phyloP scores from a whole-genome alignment of 1,284 basidiomycete genomes.

The Austroboletus novae-zelandiae region DNA sequence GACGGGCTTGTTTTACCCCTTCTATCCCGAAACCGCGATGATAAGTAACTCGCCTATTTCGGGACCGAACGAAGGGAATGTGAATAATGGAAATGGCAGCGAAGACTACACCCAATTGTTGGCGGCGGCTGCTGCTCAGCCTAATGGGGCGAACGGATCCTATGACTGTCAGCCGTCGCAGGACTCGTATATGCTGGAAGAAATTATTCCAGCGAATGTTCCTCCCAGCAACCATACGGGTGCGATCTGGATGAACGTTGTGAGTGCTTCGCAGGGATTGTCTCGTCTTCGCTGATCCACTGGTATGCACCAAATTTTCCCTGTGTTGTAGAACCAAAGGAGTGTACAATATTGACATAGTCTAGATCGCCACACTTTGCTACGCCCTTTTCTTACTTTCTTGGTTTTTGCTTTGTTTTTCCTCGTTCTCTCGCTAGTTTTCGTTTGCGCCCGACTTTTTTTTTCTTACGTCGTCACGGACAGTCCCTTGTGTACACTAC shows the following conservation, averaged over 20 bases:
- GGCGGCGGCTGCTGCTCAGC: slow-evolving; percentile 52
- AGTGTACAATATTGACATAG: slow-evolving; percentile 26
- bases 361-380: neutral
- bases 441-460: neutral
- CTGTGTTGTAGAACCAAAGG: slow-evolving; percentile 24
- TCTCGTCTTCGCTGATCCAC: slow-evolving; percentile 34
- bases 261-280: slow-evolving; percentile 28
- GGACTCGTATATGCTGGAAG: slow-evolving; percentile 64
- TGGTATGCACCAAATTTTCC: slow-evolving; percentile 5
- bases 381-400: neutral
- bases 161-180: slow-evolving; percentile 54
- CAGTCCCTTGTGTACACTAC: slow-evolving; percentile 28
- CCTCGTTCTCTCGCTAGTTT: slow-evolving; percentile 6
- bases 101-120: slow-evolving; percentile 53
- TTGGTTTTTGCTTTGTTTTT: neutral
- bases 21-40: slow-evolving; percentile 58
- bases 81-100: slow-evolving; percentile 21
- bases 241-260: slow-evolving; percentile 42
- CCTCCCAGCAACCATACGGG: slow-evolving; percentile 31
- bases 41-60: slow-evolving; percentile 15
- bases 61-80: slow-evolving; percentile 17
- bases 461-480: slow-evolving; percentile 9
- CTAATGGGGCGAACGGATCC: slow-evolving; percentile 36
- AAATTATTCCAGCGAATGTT: slow-evolving; percentile 44
- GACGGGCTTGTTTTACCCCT: slow-evolving; percentile 67